Percentiles rank a stretch among this genome's conserved stretches.
phyloP scores from a whole-genome alignment of 345 rosid genomes.

The Lepidium africanum region DNA sequence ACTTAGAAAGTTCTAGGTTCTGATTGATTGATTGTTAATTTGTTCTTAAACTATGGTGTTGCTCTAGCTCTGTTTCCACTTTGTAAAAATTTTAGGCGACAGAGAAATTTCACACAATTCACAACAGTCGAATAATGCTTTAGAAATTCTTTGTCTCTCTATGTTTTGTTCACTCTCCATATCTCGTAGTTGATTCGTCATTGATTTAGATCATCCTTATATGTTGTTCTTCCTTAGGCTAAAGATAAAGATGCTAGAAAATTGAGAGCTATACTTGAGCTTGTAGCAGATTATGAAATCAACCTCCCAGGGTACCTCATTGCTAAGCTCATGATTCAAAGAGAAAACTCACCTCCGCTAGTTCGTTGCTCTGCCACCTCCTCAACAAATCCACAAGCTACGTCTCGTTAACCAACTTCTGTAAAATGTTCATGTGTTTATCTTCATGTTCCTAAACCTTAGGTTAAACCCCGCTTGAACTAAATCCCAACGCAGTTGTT shows the following conservation, averaged over 20 bases:
- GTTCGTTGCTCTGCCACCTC: background rate
- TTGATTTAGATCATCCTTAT: background rate
- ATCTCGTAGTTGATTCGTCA: background rate
- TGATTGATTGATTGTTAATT: background rate
- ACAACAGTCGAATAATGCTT: background rate
- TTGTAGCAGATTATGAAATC: conserved; percentile 6
- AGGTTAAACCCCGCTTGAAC: background rate
- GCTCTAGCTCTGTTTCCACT: background rate
- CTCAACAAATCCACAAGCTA: background rate
- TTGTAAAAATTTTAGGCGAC: background rate
- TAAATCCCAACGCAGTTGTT: background rate
- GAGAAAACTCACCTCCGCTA: background rate
- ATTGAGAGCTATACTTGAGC: conserved; percentile 14
- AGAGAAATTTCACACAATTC: background rate
- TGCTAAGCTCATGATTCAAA: conserved; percentile 5
- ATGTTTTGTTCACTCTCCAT: background rate
- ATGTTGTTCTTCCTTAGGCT: background rate
- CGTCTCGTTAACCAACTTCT: background rate
- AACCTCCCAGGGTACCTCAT: conserved; percentile 17
- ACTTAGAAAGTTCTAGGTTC: background rate
- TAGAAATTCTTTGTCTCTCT: too few species aligned
- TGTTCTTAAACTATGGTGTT: background rate
- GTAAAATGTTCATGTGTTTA: background rate
- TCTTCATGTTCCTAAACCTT: background rate
- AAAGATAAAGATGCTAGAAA: conserved; percentile 7